Base-by-base conservation (phyloP, 306 rosid species). In the Pueraria montana region DNA sequence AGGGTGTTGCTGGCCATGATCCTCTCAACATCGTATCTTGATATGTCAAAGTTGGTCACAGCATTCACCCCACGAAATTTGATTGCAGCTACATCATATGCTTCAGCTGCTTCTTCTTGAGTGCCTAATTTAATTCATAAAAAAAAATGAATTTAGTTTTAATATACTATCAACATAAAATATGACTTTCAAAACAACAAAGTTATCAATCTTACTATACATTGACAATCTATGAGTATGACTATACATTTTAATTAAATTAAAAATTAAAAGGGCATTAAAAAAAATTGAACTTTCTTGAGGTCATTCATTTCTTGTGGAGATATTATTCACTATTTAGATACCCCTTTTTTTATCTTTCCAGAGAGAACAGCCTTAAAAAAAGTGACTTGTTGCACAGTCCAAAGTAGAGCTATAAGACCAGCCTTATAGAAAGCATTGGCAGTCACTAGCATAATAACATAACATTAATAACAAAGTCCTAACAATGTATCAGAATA, bases 81-180 rank as follows among this genome's bases (percentile, higher is more conserved):
- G 20, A 95, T 91, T 11, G 98, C 98, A 0, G 98, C 98, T 59
- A 95, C 48, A 80, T 95, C 98, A 81, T 95, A 95, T 18, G 98
- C 97, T 80, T 95, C 98, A 0, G 98, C 98, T 50, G 98, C 98
- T 87, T 95, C 98, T 89, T 95, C 98, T 84, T 95, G 98, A 18
- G 98, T 95, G 77, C 97, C 98, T 95, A 77, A 71, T 71, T 78
- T 6, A 58, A 43, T 82, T 61, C 23, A 24, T 59, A 12, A 4
- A 0, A 61, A 11, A 11, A 16, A 50, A 50, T 6, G 8, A 50
- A 50, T 17, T 14, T 49, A 14, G 1, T 16, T 16, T 50, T 50
- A 1, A 12, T 61, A 13, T 1, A 61, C 38, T 5, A 61, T 13
- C 38, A 61, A 58, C 18, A 61, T 24, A 30, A 61, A 26, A 27